These are phyloP conservation scores for Boletus huronensis DNA, from an alignment of 768 basidiomycete species.

Conservation along the genomic window DNA sequence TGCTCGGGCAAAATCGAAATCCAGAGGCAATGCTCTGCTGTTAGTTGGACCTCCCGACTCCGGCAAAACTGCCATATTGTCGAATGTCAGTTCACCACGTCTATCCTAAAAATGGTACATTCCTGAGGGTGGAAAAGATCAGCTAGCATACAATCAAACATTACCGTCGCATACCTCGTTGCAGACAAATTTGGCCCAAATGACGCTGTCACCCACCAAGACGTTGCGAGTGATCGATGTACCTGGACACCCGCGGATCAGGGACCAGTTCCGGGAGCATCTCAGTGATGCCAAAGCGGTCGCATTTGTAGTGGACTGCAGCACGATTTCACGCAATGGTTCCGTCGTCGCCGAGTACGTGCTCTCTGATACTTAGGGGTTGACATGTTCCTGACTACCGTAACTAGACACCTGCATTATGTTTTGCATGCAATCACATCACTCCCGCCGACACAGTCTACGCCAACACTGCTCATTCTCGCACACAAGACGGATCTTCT, in stretches of 20 bases:
- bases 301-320: conserved; percentile 78
- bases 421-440: conserved; percentile 68
- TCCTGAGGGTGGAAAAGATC: conserved; percentile 11
- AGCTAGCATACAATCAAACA: conserved; percentile 66
- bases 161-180: conserved; percentile 74
- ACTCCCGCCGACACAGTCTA: conserved; percentile 63
- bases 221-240: conserved; percentile 62
- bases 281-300: conserved; percentile 60
- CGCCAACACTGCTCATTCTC: conserved; percentile 61
- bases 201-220: conserved; percentile 43
- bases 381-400: background rate
- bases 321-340: conserved; percentile 72
- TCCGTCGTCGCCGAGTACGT: conserved; percentile 77
- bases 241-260: conserved; percentile 81
- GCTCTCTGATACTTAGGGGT: background rate
- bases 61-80: conserved; percentile 78
- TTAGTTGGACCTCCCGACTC: conserved; percentile 74
- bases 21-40: conserved; percentile 59
- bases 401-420: conserved; percentile 64
- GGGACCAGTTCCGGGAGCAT: conserved; percentile 69
- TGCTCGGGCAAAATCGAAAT: conserved; percentile 39
- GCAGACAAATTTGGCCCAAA: conserved; percentile 59
- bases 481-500: conserved; percentile 79
- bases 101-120: background rate
- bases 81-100: conserved; percentile 47